Conservation (phyloP, 2,329 filamentous ascomycete genomes). For the Penicillium sp. region DNA sequence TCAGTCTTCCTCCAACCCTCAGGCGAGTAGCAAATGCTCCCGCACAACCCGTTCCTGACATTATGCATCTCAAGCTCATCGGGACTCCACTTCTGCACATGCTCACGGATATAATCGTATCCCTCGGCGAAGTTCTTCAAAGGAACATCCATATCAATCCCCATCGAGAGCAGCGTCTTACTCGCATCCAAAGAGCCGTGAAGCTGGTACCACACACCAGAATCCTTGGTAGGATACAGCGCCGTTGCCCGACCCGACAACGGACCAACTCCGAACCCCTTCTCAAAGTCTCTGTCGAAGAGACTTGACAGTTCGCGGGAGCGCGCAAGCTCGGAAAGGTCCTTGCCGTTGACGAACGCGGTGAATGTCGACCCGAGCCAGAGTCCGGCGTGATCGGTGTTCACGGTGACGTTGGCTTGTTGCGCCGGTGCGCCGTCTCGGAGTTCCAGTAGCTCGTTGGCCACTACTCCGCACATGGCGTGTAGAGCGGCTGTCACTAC, state of each 20-base stretch:
- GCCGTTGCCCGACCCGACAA: constrained; percentile 47
- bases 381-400: constrained; percentile 51
- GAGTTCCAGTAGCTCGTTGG: constrained; percentile 40
- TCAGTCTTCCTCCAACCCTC: constrained; percentile 47
- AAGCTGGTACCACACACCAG: constrained; percentile 52
- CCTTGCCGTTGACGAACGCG: constrained; percentile 42
- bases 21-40: constrained; percentile 49
- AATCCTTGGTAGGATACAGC: constrained; percentile 52
- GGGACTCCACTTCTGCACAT: constrained; percentile 36
- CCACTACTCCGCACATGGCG: constrained; percentile 48
- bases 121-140: constrained; percentile 10
- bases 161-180: constrained; percentile 49
- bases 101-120: constrained; percentile 30
- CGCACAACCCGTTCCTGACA: constrained; percentile 45
- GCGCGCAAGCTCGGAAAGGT: constrained; percentile 30
- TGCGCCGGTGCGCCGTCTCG: constrained; percentile 17
- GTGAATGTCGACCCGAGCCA: constrained; percentile 48
- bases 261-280: constrained; percentile 35
- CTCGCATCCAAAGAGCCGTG: constrained; percentile 53
- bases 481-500: constrained; percentile 46
- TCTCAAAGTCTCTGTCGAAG: constrained; percentile 42
- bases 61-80: constrained; percentile 49
- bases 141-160: constrained; percentile 40
- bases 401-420: constrained; percentile 37
- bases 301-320: constrained; percentile 31